Base-by-base conservation (phyloP, 2,329 filamentous ascomycete genomes). In the Penicillium sp. region DNA sequence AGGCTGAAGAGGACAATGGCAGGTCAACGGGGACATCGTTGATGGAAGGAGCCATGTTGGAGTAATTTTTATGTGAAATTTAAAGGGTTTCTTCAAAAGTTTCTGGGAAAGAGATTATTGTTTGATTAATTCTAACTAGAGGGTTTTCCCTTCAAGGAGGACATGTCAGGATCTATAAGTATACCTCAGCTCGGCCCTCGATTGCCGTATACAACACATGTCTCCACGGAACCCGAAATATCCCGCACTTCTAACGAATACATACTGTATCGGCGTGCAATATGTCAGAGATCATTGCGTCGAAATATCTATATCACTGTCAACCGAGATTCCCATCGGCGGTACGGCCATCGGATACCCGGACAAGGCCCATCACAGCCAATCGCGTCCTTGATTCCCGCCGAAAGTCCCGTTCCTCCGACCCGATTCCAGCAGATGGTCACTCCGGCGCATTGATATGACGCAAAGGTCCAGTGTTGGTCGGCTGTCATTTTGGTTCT, bases 41-140 rank as follows among this genome's bases (percentile, higher is more conserved):
- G 47, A 62, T 55, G 6, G 56, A 59, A 34, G 56, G 56, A 36
- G 56, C 55, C 56, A 59, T 57, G 24, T 18, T 29, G 18, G 42
- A n/a, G 38, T 41, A 22, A 18, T 14, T 37, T 20, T 6, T 13
- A 32, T 18, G 10, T 10, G 20, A 23, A 16, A 7, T 3, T 2
- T 2, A n/a, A 7, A 13, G 18, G 28, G 4, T 5, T 20, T 27
- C 9, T 10, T 13, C 16, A 27, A 14, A 29, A 11, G 22, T 20
- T 38, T 32, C 8, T 32, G 31, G 31, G 16, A 36, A 36, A 16
- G 18, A 20, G n/a, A 24, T 24, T 34, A 39, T 36, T 32, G 14
- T 22, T 22, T 38, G 11, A 31, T 27, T 39, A 32, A 39, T 39
- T 45, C 42, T 45, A 44, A 37, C 40, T 44, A 47, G 39, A 31